These are phyloP conservation scores for Emmonsia crescens DNA, from an alignment of 2,329 filamentous ascomycete species.

Conservation along the genomic window DNA sequence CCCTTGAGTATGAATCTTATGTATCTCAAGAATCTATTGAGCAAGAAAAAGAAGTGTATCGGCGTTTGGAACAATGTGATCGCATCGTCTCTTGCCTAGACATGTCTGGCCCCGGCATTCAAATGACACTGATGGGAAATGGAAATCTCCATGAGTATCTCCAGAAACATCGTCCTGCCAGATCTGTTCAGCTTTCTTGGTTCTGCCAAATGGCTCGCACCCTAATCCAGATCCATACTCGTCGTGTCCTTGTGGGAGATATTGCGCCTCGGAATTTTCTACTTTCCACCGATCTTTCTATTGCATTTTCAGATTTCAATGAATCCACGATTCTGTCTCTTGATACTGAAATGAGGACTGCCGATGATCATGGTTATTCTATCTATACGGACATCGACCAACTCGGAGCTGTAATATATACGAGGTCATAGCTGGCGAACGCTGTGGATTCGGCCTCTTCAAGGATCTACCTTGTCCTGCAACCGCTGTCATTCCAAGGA, in stretches of 20 bases:
- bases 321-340: constrained; percentile 9
- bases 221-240: constrained; percentile 17
- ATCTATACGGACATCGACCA: constrained; percentile 10
- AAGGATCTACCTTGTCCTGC: neutral
- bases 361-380: constrained; percentile 10
- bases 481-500: neutral
- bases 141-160: constrained; percentile 17
- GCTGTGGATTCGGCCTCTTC: constrained; percentile 4
- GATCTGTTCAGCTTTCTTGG: constrained; percentile 16
- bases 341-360: constrained; percentile 5
- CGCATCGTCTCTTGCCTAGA: constrained; percentile 3
- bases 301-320: constrained; percentile 16
- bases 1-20: too few species aligned
- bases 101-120: neutral
- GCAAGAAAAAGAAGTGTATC: neutral
- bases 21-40: too few species aligned
- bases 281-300: constrained; percentile 14
- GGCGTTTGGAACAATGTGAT: neutral
- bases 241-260: constrained; percentile 19
- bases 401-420: constrained; percentile 9
- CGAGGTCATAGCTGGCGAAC: constrained; percentile 5
- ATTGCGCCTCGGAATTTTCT: constrained; percentile 21
- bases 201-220: constrained; percentile 17
- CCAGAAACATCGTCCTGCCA: constrained; percentile 7
- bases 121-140: constrained; percentile 17